These are phyloP conservation scores for Glonium stellatum DNA, from an alignment of 495 filamentous ascomycete species.

Conservation along the genomic window DNA sequence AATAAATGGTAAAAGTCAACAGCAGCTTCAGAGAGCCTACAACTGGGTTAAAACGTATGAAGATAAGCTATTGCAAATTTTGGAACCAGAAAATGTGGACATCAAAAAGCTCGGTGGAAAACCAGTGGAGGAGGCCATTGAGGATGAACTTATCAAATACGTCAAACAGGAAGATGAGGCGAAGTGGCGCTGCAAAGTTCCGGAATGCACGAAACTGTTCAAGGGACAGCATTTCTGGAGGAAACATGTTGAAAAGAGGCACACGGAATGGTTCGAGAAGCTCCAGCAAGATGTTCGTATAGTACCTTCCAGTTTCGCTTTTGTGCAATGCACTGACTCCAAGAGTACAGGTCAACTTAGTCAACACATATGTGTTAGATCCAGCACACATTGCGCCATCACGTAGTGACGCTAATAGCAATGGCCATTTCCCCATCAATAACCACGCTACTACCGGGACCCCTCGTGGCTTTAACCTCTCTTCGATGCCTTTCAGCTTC, in stretches of 20 bases:
- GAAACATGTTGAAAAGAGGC: slow-evolving; percentile 96
- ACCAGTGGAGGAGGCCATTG: slow-evolving; percentile 72
- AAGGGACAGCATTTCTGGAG: slow-evolving; percentile 94
- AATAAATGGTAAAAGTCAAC: slow-evolving; percentile 65
- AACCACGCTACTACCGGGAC: slow-evolving; percentile 72
- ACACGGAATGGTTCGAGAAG: slow-evolving; percentile 76
- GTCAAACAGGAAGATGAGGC: slow-evolving; percentile 96
- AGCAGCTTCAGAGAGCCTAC: slow-evolving; percentile 87
- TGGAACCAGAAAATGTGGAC: slow-evolving; percentile 84
- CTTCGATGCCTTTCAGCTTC: slow-evolving; percentile 50
- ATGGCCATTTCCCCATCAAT: slow-evolving; percentile 84
- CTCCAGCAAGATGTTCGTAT: slow-evolving; percentile 72
- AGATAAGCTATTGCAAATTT: slow-evolving; percentile 84
- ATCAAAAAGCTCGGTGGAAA: slow-evolving; percentile 84
- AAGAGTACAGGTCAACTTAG: slow-evolving; percentile 59
- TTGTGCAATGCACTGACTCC: slow-evolving; percentile 16
- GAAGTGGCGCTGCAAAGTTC: slow-evolving; percentile 93
- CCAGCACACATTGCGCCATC: slow-evolving; percentile 88
- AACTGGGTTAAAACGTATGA: slow-evolving; percentile 99
- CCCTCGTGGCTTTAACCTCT: slow-evolving; percentile 82
- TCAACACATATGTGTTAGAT: slow-evolving; percentile 91
- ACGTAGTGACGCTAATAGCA: slow-evolving; percentile 91
- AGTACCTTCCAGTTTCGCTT: background rate
- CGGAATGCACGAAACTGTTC: slow-evolving; percentile 93
- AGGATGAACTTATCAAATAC: slow-evolving; percentile 77